phyloP scores from a whole-genome alignment of 2,329 filamentous ascomycete species.

The Epichloe sp. region DNA sequence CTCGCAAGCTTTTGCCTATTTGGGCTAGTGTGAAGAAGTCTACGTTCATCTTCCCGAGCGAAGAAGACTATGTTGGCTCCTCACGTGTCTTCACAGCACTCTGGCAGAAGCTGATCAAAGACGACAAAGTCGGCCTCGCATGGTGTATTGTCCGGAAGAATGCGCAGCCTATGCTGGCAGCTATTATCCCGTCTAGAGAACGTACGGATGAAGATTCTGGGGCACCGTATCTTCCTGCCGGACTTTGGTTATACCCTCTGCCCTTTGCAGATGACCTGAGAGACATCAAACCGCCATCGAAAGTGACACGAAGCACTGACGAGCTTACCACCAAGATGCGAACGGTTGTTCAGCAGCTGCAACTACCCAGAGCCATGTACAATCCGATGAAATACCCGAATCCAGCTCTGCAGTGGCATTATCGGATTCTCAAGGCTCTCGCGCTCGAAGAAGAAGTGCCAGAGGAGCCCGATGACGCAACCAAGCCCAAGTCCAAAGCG shows the following conservation, averaged over 20 bases:
- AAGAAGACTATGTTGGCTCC: constrained; percentile 80
- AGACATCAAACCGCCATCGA: constrained; percentile 49
- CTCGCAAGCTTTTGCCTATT: constrained; percentile 55
- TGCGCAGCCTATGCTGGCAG: constrained; percentile 64
- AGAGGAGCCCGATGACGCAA: constrained; percentile 60
- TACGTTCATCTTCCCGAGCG: constrained; percentile 86
- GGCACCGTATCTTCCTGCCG: constrained; percentile 62
- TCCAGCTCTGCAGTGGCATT: constrained; percentile 91
- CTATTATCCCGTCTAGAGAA: constrained; percentile 64
- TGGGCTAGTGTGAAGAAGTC: constrained; percentile 83
- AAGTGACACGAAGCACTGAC: constrained; percentile 46
- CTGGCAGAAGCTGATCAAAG: constrained; percentile 70
- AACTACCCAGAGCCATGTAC: constrained; percentile 75
- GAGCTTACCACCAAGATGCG: constrained; percentile 71
- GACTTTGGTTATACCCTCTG: constrained; percentile 77
- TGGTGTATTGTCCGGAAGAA: constrained; percentile 84
- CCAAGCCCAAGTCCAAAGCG: constrained; percentile 69
- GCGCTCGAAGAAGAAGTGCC: constrained; percentile 87
- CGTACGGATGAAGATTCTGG: constrained; percentile 49
- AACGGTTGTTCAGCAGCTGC: constrained; percentile 67
- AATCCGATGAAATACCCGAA: constrained; percentile 85
- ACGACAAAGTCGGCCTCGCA: constrained; percentile 69
- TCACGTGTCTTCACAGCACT: constrained; percentile 86
- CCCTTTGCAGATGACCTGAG: constrained; percentile 86
- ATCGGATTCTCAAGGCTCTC: constrained; percentile 80